Evolutionary conservation across 768 basidiomycete genomes (phyloP).

Genomic region (Lanmaoa rubissima): DNA sequence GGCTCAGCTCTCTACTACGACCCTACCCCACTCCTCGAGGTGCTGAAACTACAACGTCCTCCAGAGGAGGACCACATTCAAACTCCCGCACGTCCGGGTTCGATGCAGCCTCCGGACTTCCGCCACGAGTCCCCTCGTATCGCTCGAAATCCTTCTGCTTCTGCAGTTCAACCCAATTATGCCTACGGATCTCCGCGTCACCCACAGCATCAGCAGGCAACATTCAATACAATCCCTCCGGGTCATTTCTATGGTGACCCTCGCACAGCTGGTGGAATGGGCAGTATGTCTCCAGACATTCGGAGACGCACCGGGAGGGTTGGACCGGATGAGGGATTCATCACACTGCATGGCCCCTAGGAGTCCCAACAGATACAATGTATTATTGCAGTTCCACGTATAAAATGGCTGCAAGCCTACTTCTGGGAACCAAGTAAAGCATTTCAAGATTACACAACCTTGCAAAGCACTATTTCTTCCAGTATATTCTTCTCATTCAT

Average conservation of each 20-base stretch:
- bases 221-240: slow-evolving; percentile 37
- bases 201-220: slow-evolving; percentile 25
- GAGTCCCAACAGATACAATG: slow-evolving; percentile 4
- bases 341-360: slow-evolving; percentile 30
- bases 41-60: slow-evolving; percentile 39
- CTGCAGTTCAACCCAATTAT: slow-evolving; percentile 30
- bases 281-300: slow-evolving; percentile 36
- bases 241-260: slow-evolving; percentile 42
- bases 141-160: slow-evolving; percentile 28
- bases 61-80: slow-evolving; percentile 29
- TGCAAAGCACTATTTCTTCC: not conserved
- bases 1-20: slow-evolving; percentile 74
- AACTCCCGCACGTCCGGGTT: slow-evolving; percentile 18
- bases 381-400: slow-evolving; percentile 1
- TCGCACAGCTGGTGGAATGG: slow-evolving; percentile 32
- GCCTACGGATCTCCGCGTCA: slow-evolving; percentile 33
- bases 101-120: slow-evolving; percentile 35
- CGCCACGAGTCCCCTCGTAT: slow-evolving; percentile 36
- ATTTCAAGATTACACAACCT: not conserved
- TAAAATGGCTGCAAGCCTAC: not conserved
- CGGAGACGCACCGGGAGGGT: slow-evolving; percentile 31
- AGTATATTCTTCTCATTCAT: not conserved
- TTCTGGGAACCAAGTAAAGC: not conserved
- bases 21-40: slow-evolving; percentile 56
- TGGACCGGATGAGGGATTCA: slow-evolving; percentile 35